Conservation (phyloP, 208 protist species). For the Leishmania lainsoni region DNA sequence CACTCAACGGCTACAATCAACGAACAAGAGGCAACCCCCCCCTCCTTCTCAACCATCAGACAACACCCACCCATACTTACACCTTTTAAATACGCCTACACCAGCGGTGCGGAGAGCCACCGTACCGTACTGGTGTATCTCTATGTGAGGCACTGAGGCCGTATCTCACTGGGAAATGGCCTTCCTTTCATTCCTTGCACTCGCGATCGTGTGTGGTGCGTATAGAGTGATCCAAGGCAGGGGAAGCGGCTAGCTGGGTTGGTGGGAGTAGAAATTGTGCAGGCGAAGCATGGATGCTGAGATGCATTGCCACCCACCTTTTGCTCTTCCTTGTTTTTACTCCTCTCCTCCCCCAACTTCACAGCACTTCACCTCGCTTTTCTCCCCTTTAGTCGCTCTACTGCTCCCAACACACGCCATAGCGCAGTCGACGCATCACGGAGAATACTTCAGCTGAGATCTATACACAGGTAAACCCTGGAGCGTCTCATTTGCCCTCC, state of each 20-base stretch:
- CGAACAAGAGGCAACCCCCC: not conserved
- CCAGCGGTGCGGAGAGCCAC: not conserved
- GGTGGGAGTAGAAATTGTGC: not conserved
- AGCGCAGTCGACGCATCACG: not conserved
- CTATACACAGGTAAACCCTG: not conserved
- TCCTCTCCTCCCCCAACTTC: not conserved
- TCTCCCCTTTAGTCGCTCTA: not conserved
- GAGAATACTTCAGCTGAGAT: not conserved
- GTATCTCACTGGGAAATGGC: not conserved
- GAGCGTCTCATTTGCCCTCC: not conserved
- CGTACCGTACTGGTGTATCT: not conserved
- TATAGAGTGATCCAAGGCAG: not conserved
- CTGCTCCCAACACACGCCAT: not conserved
- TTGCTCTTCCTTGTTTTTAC: not conserved
- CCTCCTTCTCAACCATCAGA: not conserved
- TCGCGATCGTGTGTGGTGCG: not conserved
- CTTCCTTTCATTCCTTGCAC: not conserved
- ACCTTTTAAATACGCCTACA: slow-evolving; percentile 1
- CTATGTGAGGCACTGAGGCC: not conserved
- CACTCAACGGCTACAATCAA: not conserved
- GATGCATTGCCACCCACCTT: not conserved
- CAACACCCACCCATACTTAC: not conserved
- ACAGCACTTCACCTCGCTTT: not conserved
- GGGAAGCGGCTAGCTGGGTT: no score
- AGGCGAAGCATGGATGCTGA: not conserved